phyloP scores from a whole-genome alignment of 352 stramenopile genomes.

The Phytopythium litorale region DNA sequence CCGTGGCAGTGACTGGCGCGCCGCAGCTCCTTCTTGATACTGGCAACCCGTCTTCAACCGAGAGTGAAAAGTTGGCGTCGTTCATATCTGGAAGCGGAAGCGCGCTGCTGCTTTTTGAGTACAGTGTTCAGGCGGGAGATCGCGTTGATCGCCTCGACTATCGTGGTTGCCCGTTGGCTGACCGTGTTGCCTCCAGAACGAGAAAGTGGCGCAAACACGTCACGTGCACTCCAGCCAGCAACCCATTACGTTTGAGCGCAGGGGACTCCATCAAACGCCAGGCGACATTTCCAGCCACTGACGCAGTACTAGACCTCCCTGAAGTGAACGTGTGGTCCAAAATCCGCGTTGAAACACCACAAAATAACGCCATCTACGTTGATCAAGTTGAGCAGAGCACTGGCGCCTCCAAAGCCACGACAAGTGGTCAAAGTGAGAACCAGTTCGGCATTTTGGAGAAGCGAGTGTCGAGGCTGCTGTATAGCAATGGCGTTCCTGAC shows the following conservation, averaged over 20 bases:
- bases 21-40: slow-evolving; percentile 40
- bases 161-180: slow-evolving; percentile 29
- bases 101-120: slow-evolving; percentile 43
- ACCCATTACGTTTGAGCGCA: slow-evolving; percentile 40
- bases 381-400: slow-evolving; percentile 44
- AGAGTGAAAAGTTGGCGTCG: slow-evolving; percentile 13
- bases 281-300: slow-evolving; percentile 33
- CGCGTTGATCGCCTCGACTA: slow-evolving; percentile 61
- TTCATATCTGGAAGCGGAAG: slow-evolving; percentile 45
- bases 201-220: slow-evolving; percentile 54
- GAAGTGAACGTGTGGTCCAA: slow-evolving; percentile 61
- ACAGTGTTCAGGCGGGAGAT: slow-evolving; percentile 48
- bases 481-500: slow-evolving; percentile 60
- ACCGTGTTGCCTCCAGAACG: slow-evolving; percentile 15
- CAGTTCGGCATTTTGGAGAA: slow-evolving; percentile 1
- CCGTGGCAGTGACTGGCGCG: slow-evolving; percentile 39
- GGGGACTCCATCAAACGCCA: slow-evolving; percentile 42
- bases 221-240: slow-evolving; percentile 29
- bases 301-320: slow-evolving; percentile 55
- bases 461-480: slow-evolving; percentile 29
- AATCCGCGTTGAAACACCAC: slow-evolving; percentile 36
- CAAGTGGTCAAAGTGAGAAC: neutral
- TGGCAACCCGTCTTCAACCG: slow-evolving; percentile 13
- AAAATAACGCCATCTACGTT: slow-evolving; percentile 36
- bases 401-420: neutral